Evolutionary conservation across 2,329 filamentous ascomycete genomes (phyloP).

Genomic region (Hypoxylon sp.): DNA sequence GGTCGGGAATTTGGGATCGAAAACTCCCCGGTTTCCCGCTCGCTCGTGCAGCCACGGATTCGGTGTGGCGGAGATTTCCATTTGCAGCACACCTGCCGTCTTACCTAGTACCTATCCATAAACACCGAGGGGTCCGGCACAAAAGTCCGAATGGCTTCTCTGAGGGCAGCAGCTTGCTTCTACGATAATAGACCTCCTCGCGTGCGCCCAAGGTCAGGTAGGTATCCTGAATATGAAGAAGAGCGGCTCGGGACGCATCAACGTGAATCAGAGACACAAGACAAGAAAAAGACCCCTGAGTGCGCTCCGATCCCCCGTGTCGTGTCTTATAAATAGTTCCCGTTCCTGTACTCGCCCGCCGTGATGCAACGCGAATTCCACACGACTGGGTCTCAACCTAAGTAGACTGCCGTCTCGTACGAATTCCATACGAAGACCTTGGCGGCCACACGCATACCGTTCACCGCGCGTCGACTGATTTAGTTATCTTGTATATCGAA

Average conservation of each 20-base stretch:
- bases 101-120: not conserved
- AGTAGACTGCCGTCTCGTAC: constrained; percentile 15
- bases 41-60: not conserved
- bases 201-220: not conserved
- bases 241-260: not conserved
- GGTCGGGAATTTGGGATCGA: constrained; percentile 21
- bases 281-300: constrained; percentile 7
- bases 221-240: not conserved
- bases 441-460: constrained; percentile 23
- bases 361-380: constrained; percentile 29
- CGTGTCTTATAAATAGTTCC: constrained; percentile 11
- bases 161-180: no score
- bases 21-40: constrained; percentile 10
- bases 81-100: constrained; percentile 1
- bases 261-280: constrained; percentile 7
- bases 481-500: no score
- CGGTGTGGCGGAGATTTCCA: constrained; percentile 18
- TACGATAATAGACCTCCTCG: no score
- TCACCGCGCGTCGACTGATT: not conserved
- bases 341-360: constrained; percentile 22
- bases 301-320: constrained; percentile 12
- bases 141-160: not conserved
- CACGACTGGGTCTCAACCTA: constrained; percentile 15
- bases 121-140: not conserved
- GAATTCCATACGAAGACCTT: constrained; percentile 17